A percentile compares a stretch with the other conserved stretches of the same genome.
Evolutionary conservation across 2,329 filamentous ascomycete genomes (phyloP).

Genomic region (Pseudogymnoascus sp.): DNA sequence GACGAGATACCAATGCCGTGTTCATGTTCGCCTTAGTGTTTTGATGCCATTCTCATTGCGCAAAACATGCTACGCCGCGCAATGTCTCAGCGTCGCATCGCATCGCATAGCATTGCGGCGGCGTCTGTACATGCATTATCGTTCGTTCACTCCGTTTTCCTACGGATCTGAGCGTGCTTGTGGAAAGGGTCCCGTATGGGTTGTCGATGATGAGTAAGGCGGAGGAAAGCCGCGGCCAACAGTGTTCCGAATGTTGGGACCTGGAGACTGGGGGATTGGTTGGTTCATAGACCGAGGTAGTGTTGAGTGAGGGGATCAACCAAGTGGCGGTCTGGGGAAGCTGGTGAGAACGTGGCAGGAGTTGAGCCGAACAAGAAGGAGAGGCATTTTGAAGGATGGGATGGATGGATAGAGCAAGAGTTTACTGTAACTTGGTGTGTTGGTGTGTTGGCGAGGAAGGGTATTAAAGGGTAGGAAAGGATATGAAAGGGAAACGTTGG

Average conservation of each 20-base stretch:
- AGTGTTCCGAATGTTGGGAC: background rate
- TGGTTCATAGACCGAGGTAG: background rate
- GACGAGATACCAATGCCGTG: background rate
- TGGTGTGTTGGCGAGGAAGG: background rate
- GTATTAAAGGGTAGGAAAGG: background rate
- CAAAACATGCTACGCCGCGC: background rate
- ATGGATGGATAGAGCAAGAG: background rate
- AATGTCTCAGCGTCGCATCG: background rate
- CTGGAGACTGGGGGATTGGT: background rate
- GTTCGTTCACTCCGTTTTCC: background rate
- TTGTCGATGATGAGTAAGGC: background rate
- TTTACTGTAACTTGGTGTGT: background rate
- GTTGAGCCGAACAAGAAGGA: background rate
- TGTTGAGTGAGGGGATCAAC: background rate
- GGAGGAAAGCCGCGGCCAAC: background rate
- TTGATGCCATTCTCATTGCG: background rate
- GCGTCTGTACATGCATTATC: background rate
- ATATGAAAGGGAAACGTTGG: background rate
- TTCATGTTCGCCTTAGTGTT: background rate
- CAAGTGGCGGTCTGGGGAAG: conserved; percentile 1
- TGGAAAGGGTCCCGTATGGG: background rate
- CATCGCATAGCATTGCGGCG: background rate
- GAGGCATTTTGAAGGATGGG: background rate
- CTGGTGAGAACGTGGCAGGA: background rate
- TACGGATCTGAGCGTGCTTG: background rate